Evolutionary conservation across 2,329 filamentous ascomycete species (phyloP).

Genomic region (Pestalotiopsis sp.): DNA sequence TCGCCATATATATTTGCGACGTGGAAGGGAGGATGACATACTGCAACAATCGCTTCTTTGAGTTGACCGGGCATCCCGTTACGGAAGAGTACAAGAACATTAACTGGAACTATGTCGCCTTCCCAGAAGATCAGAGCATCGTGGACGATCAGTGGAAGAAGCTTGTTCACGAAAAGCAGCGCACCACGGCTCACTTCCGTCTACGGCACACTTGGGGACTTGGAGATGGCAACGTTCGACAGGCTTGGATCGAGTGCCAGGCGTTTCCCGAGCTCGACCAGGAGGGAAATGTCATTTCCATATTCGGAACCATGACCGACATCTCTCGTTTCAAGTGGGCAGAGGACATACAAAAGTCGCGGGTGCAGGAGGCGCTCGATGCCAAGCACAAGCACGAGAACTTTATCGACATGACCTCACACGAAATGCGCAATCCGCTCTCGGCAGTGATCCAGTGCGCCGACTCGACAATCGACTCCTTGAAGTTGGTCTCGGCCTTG

Average conservation of each 20-base stretch:
- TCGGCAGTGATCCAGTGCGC: slow-evolving; percentile 76
- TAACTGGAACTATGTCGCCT: slow-evolving; percentile 73
- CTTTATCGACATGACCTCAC: slow-evolving; percentile 74
- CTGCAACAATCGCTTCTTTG: slow-evolving; percentile 79
- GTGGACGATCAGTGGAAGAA: slow-evolving; percentile 65
- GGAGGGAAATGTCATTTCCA: slow-evolving; percentile 67
- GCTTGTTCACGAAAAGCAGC: slow-evolving; percentile 61
- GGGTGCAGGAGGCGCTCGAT: slow-evolving; percentile 80
- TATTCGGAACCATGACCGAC: slow-evolving; percentile 82
- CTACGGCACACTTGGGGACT: slow-evolving; percentile 70
- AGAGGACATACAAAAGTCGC: slow-evolving; percentile 75
- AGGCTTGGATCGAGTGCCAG: slow-evolving; percentile 75
- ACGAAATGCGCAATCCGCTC: slow-evolving; percentile 77
- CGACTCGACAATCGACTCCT: slow-evolving; percentile 66
- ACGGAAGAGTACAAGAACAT: slow-evolving; percentile 59
- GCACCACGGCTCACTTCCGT: slow-evolving; percentile 72
- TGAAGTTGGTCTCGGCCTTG: slow-evolving; percentile 42
- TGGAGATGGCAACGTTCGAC: slow-evolving; percentile 60
- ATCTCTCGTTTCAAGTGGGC: slow-evolving; percentile 86
- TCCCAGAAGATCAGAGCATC: slow-evolving; percentile 62
- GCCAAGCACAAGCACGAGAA: slow-evolving; percentile 74
- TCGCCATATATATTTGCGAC: slow-evolving; percentile 85
- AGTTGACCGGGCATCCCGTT: slow-evolving; percentile 66
- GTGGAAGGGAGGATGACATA: slow-evolving; percentile 71
- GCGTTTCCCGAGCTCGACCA: slow-evolving; percentile 72